Conservation (phyloP, 495 filamentous ascomycete genomes). For the Podospora fimiseda region DNA sequence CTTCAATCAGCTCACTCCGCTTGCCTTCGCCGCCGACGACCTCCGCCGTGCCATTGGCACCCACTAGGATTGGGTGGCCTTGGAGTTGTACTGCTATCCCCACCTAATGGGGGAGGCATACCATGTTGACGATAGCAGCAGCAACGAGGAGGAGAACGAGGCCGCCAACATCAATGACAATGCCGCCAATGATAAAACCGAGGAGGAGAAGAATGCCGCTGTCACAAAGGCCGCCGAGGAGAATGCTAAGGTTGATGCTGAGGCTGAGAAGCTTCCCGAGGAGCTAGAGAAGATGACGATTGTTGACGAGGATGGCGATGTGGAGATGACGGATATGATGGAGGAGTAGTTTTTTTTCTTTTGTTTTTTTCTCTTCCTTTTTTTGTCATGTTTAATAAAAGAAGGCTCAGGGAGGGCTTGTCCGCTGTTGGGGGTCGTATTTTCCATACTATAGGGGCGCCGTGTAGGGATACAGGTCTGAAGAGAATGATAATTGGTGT, state of each 20-base stretch:
- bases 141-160: not conserved
- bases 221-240: no score
- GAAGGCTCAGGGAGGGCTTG: no score
- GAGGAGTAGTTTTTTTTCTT: not conserved
- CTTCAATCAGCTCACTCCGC: not conserved
- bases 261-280: not conserved
- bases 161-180: not conserved
- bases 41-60: not conserved
- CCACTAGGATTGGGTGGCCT: not conserved
- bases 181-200: not conserved
- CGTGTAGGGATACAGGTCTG: no score
- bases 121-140: not conserved
- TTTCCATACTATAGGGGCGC: no score
- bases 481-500: no score
- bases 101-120: slow-evolving; percentile 3
- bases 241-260: not conserved
- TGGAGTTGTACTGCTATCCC: slow-evolving; percentile 1
- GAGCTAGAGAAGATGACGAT: not conserved
- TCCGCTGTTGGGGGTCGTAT: no score
- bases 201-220: not conserved
- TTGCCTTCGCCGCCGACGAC: slow-evolving; percentile 2
- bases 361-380: no score
- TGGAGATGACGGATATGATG: not conserved
- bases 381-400: no score
- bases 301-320: not conserved